Evolutionary conservation across 2,329 filamentous ascomycete genomes (phyloP).

Genomic region (Huntiella bhutanensis): DNA sequence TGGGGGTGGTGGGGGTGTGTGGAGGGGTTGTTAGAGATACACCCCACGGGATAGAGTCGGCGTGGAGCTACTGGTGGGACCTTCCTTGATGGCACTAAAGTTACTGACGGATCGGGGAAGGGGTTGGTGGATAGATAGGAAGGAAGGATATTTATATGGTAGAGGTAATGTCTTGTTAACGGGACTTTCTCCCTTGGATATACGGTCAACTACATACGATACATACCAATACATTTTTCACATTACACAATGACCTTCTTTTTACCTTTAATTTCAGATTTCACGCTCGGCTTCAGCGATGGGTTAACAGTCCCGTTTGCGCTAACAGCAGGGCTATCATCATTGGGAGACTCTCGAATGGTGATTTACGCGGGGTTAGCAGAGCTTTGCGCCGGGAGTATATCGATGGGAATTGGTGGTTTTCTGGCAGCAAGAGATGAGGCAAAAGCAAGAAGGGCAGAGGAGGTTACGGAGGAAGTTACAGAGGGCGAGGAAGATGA

Average conservation of each 20-base stretch:
- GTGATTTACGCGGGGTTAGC: conserved; percentile 51
- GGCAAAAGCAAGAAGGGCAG: too few relatives aligned
- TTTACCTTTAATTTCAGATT: conserved; percentile 35
- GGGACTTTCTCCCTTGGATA: too few relatives aligned
- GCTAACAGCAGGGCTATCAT: conserved; percentile 48
- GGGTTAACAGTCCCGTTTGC: conserved; percentile 60
- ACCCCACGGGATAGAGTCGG: too few relatives aligned
- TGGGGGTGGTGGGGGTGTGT: too few relatives aligned
- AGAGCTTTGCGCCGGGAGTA: conserved; percentile 51
- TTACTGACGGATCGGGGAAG: not conserved
- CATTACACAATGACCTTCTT: conserved; percentile 14
- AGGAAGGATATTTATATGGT: too few relatives aligned
- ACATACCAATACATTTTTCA: not conserved
- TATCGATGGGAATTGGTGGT: conserved; percentile 56
- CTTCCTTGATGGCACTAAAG: not conserved
- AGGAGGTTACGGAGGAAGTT: too few relatives aligned
- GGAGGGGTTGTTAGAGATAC: too few relatives aligned
- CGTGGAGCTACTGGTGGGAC: not conserved
- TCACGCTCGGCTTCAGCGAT: conserved; percentile 56
- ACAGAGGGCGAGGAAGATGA: too few relatives aligned
- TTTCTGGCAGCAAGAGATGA: conserved; percentile 39
- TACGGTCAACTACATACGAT: too few relatives aligned
- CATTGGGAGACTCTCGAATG: conserved; percentile 38
- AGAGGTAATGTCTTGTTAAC: too few relatives aligned
- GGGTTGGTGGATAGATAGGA: not conserved